A percentile compares a stretch with the other conserved stretches of the same genome.
Evolutionary conservation across 495 filamentous ascomycete genomes (phyloP).

Genomic region (Aspergillus campestris): DNA sequence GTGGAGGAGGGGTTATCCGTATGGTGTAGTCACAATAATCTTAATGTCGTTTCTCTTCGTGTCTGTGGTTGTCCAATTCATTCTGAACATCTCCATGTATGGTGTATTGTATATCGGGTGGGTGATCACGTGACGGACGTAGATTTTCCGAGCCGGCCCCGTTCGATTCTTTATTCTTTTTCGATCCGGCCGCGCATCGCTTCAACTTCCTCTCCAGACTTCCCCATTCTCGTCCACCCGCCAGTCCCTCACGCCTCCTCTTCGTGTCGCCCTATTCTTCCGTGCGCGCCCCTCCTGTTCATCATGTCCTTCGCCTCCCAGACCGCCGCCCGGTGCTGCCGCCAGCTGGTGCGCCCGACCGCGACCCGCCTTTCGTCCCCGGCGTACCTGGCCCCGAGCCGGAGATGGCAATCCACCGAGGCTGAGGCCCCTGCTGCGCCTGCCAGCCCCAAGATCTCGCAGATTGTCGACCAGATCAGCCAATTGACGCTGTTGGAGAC

Average conservation of each 20-base stretch:
- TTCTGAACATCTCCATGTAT: neutral
- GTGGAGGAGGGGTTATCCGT: neutral
- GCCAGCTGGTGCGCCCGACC: constrained; percentile 40
- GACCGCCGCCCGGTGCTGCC: constrained; percentile 37
- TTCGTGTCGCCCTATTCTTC: neutral
- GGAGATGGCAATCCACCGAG: constrained; percentile 42
- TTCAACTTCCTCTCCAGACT: constrained; percentile 5
- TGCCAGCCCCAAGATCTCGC: constrained; percentile 74
- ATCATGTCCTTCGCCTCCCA: constrained; percentile 38
- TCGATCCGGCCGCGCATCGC: constrained; percentile 9
- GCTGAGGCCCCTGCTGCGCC: constrained; percentile 55
- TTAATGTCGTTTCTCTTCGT: neutral
- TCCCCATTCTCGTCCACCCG: constrained; percentile 3
- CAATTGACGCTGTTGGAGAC: constrained; percentile 96
- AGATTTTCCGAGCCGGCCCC: constrained; percentile 31
- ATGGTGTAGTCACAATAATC: no score
- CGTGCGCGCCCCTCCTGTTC: constrained; percentile 5
- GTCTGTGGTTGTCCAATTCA: neutral
- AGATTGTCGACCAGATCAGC: constrained; percentile 96
- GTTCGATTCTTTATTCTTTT: constrained; percentile 20
- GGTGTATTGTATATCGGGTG: neutral
- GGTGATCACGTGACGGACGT: constrained; percentile 24
- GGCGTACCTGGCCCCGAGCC: constrained; percentile 35
- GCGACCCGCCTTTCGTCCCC: constrained; percentile 35
- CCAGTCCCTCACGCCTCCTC: constrained; percentile 1